Evolutionary conservation across 768 basidiomycete genomes (phyloP).

Genomic region (Hypholoma sublateritium): DNA sequence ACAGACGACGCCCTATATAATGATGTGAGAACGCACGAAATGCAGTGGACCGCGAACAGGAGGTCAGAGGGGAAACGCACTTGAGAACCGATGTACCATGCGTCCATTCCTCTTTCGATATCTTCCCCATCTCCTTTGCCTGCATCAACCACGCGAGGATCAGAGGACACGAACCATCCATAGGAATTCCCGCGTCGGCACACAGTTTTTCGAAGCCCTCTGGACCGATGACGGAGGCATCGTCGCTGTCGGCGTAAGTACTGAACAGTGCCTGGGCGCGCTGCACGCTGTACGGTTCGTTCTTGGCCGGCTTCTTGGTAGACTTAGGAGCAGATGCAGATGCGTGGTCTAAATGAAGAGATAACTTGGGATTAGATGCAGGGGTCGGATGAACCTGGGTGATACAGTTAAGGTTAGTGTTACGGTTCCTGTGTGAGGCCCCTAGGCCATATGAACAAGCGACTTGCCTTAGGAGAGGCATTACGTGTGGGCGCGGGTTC

Average conservation of each 20-base stretch:
- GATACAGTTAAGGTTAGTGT: neutral
- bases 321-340: conserved; percentile 2
- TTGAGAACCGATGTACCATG: conserved; percentile 44
- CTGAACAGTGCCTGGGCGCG: conserved; percentile 59
- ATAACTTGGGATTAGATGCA: conserved; percentile 5
- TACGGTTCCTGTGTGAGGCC: neutral
- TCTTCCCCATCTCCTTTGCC: conserved; percentile 70
- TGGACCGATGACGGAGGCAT: conserved; percentile 59
- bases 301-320: conserved; percentile 20
- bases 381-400: neutral
- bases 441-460: neutral
- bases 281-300: conserved; percentile 49
- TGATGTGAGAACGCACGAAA: neutral
- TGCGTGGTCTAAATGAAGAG: conserved; percentile 4
- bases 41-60: neutral
- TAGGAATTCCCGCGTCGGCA: conserved; percentile 62
- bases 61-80: conserved; percentile 23
- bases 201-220: conserved; percentile 76
- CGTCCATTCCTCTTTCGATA: conserved; percentile 71
- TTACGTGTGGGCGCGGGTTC: conserved; percentile 34
- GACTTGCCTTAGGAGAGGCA: conserved; percentile 25
- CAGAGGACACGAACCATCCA: conserved; percentile 73
- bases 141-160: conserved; percentile 76
- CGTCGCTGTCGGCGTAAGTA: conserved; percentile 58
- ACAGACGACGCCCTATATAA: conserved; percentile 42